These are phyloP conservation scores for Podaxis carcinomalis DNA, from an alignment of 768 basidiomycete species.

Conservation along the genomic window DNA sequence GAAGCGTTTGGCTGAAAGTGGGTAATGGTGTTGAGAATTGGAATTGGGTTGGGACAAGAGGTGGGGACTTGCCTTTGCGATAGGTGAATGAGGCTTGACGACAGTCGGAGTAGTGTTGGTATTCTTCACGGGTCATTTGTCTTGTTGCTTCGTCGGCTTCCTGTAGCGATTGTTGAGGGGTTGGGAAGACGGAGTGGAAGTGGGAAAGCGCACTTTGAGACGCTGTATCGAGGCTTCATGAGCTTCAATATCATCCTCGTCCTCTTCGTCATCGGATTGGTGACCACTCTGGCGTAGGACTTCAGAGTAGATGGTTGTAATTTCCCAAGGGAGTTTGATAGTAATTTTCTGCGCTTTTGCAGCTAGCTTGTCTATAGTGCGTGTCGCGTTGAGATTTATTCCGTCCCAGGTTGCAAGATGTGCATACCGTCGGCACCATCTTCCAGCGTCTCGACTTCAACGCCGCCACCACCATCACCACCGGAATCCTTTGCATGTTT, in stretches of 20 bases:
- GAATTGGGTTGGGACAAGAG: background rate
- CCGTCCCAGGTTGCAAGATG: background rate
- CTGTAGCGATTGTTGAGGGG: conserved; percentile 28
- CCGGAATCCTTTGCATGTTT: conserved; percentile 92
- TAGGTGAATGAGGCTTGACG: conserved; percentile 96
- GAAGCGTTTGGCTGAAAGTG: conserved; percentile 78
- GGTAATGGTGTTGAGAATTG: background rate
- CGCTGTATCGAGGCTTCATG: conserved; percentile 91
- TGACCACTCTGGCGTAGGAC: conserved; percentile 70
- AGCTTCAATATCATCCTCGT: conserved; percentile 94
- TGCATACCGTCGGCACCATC: conserved; percentile 74
- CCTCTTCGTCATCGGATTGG: conserved; percentile 92
- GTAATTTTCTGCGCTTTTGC: conserved; percentile 90
- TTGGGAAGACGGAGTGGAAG: background rate
- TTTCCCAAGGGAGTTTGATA: conserved; percentile 95
- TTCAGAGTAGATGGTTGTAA: conserved; percentile 88
- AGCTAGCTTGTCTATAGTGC: conserved; percentile 59
- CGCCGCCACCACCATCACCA: conserved; percentile 74
- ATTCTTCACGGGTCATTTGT: conserved; percentile 95
- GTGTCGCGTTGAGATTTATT: background rate
- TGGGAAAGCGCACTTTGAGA: conserved; percentile 50
- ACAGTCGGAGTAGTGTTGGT: conserved; percentile 95
- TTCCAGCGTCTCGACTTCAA: conserved; percentile 80
- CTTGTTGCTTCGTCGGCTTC: conserved; percentile 95
- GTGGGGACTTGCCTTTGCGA: conserved; percentile 66